Evolutionary conservation across 2,329 filamentous ascomycete genomes (phyloP).

Genomic region (Byssochlamys sp.): DNA sequence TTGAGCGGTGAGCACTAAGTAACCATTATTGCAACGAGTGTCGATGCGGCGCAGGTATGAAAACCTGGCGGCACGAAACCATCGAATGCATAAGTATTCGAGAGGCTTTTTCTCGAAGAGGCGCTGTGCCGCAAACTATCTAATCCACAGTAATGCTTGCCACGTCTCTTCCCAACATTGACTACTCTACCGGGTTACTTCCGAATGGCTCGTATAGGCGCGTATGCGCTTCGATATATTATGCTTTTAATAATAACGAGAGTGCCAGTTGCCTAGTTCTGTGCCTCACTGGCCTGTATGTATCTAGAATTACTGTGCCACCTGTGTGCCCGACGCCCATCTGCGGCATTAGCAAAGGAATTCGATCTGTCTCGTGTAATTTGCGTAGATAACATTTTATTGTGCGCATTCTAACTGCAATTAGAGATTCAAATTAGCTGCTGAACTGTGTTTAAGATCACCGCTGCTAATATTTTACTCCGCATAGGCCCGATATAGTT

Average conservation of each 20-base stretch:
- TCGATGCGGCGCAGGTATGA: not conserved
- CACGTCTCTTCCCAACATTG: not conserved
- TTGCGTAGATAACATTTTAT: not conserved
- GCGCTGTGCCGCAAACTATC: not conserved
- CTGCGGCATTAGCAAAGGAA: not conserved
- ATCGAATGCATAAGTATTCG: not conserved
- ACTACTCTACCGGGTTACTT: not conserved
- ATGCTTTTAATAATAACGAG: not conserved
- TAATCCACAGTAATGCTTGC: not conserved
- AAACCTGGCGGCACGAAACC: not conserved
- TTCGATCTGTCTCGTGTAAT: not conserved
- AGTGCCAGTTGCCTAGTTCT: not conserved
- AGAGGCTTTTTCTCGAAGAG: not conserved
- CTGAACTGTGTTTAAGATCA: not conserved
- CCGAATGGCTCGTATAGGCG: not conserved
- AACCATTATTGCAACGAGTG: not conserved
- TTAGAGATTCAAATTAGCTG: not conserved
- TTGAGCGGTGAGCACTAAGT: not conserved
- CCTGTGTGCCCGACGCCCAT: not conserved
- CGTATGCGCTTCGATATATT: not conserved
- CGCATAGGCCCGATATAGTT: conserved; percentile 40
- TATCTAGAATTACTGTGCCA: not conserved
- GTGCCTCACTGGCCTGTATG: not conserved
- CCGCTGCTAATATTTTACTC: conserved; percentile 14
- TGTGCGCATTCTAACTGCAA: not conserved